Conservation (phyloP, 768 basidiomycete genomes). For the Boletus sp. region DNA sequence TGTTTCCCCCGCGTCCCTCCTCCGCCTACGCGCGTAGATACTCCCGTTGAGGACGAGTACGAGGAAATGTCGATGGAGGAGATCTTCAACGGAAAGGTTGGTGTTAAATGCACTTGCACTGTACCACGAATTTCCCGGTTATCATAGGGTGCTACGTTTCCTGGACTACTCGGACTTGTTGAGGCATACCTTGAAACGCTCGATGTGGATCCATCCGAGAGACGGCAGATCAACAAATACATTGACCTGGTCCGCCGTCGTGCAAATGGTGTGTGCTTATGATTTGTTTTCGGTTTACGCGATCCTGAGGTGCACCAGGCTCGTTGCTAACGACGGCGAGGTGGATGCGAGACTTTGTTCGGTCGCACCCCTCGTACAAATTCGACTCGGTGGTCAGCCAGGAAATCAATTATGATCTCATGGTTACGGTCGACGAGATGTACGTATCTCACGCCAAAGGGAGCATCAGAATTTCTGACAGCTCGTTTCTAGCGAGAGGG, state of each 20-base stretch:
- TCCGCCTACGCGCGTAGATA: slow-evolving; percentile 51
- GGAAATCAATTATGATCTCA: slow-evolving; percentile 92
- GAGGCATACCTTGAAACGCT: slow-evolving; percentile 83
- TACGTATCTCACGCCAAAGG: slow-evolving; percentile 40
- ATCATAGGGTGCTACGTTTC: slow-evolving; percentile 58
- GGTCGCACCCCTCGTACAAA: slow-evolving; percentile 87
- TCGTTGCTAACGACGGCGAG: slow-evolving; percentile 80
- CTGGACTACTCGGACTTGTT: slow-evolving; percentile 78
- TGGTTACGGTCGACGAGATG: slow-evolving; percentile 89
- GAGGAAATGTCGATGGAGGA: slow-evolving; percentile 91
- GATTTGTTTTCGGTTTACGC: not conserved
- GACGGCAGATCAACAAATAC: slow-evolving; percentile 67
- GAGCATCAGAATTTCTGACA: not conserved
- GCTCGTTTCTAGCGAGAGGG: slow-evolving; percentile 53
- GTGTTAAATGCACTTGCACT: slow-evolving; percentile 12
- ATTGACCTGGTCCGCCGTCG: slow-evolving; percentile 74
- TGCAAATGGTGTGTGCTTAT: slow-evolving; percentile 62
- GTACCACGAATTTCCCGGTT: not conserved
- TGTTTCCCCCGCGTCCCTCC: slow-evolving; percentile 56
- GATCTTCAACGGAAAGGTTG: slow-evolving; percentile 90
- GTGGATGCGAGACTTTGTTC: slow-evolving; percentile 93
- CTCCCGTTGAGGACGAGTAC: slow-evolving; percentile 75
- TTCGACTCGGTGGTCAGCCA: slow-evolving; percentile 88
- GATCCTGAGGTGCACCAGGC: slow-evolving; percentile 42
- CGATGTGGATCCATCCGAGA: slow-evolving; percentile 63